These are phyloP conservation scores for Bathelium albidoporum DNA, from an alignment of 495 filamentous ascomycete species.

Conservation along the genomic window DNA sequence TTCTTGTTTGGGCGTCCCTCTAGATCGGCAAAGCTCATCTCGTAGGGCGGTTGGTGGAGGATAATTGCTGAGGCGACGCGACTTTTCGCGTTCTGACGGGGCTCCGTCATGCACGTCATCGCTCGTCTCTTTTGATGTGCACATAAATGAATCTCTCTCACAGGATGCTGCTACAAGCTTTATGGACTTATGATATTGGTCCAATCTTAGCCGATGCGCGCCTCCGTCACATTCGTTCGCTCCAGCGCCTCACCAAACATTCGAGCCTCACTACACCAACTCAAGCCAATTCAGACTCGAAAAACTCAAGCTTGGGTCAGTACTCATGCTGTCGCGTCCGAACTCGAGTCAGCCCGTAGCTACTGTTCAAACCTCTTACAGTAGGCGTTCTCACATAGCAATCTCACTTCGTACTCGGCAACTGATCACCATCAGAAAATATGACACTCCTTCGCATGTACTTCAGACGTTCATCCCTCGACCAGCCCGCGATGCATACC, in stretches of 20 bases:
- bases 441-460: slow-evolving; percentile 80
- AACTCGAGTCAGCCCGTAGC: slow-evolving; percentile 1
- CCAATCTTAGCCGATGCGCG: background rate
- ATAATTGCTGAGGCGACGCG: slow-evolving; percentile 24
- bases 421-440: slow-evolving; percentile 43
- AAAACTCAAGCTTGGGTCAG: background rate
- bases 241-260: background rate
- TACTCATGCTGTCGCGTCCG: background rate
- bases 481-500: slow-evolving; percentile 63
- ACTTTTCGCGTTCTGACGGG: background rate
- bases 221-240: background rate
- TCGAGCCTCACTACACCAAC: background rate
- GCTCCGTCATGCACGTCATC: background rate
- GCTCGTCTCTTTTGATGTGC: background rate
- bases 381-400: background rate
- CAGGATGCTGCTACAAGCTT: background rate
- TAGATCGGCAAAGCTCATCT: slow-evolving; percentile 46
- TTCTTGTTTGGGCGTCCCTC: slow-evolving; percentile 65
- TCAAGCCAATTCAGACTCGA: background rate
- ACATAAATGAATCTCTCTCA: background rate
- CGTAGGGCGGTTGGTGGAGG: background rate
- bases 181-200: background rate
- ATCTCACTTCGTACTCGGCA: background rate
- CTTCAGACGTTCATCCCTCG: slow-evolving; percentile 73
- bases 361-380: slow-evolving; percentile 10